phyloP scores from a whole-genome alignment of 2,329 filamentous ascomycete species.

The Thielaviopsis cerberus region DNA sequence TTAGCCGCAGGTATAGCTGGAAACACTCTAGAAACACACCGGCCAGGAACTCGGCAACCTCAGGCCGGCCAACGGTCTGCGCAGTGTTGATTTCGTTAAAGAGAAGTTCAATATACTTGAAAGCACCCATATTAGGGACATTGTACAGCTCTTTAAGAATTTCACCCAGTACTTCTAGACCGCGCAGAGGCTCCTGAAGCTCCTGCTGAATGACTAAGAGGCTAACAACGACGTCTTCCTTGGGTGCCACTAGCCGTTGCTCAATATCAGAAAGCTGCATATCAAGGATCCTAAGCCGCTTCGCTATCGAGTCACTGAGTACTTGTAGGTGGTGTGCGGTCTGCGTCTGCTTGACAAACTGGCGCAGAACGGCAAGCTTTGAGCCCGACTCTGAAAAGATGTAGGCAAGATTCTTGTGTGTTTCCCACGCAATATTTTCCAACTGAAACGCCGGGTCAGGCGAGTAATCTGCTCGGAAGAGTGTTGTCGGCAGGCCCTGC shows the following conservation, averaged over 20 bases:
- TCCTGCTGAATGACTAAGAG: slow-evolving; percentile 43
- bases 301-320: slow-evolving; percentile 45
- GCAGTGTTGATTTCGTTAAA: slow-evolving; percentile 51
- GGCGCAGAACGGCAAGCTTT: slow-evolving; percentile 27
- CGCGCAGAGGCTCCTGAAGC: slow-evolving; percentile 31
- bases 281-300: slow-evolving; percentile 40
- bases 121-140: slow-evolving; percentile 33
- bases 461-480: slow-evolving; percentile 37
- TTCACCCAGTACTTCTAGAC: slow-evolving; percentile 40
- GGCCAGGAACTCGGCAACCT: slow-evolving; percentile 43
- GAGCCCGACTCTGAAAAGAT: slow-evolving; percentile 30
- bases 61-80: slow-evolving; percentile 48
- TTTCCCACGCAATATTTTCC: slow-evolving; percentile 29
- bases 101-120: slow-evolving; percentile 61
- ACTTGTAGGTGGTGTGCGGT: slow-evolving; percentile 46
- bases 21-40: slow-evolving; percentile 65
- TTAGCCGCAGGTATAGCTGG: slow-evolving; percentile 60
- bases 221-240: slow-evolving; percentile 42
- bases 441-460: slow-evolving; percentile 28
- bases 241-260: slow-evolving; percentile 35
- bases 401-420: slow-evolving; percentile 29
- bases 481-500: slow-evolving; percentile 52
- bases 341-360: slow-evolving; percentile 26
- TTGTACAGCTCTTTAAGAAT: slow-evolving; percentile 41
- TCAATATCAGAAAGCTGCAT: slow-evolving; percentile 39